Percentiles rank a stretch among this genome's conserved stretches.
phyloP scores from a whole-genome alignment of 495 filamentous ascomycete species.

The Aspergillus avenaceus region DNA sequence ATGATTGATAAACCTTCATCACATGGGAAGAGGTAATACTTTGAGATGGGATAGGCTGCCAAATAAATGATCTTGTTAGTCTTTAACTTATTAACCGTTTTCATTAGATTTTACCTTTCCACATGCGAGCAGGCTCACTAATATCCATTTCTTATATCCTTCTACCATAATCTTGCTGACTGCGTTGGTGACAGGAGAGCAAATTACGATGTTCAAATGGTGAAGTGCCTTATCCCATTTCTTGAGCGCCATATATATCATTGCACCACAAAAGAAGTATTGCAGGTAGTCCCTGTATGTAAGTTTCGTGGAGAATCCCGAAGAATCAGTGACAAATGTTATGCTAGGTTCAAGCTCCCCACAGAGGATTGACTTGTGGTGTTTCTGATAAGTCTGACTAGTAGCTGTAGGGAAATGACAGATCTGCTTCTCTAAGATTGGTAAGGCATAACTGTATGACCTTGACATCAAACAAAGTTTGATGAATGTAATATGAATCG shows the following conservation, averaged over 20 bases:
- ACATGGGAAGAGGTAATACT: slow-evolving; percentile 42
- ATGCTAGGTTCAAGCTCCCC: slow-evolving; percentile 27
- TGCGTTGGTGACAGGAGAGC: slow-evolving; percentile 53
- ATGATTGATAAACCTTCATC: slow-evolving; percentile 51
- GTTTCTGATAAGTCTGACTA: slow-evolving; percentile 19
- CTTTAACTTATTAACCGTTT: background rate
- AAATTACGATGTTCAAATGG: slow-evolving; percentile 65
- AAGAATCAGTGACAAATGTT: slow-evolving; percentile 52
- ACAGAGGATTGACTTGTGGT: slow-evolving; percentile 19
- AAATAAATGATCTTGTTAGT: slow-evolving; percentile 12
- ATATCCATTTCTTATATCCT: slow-evolving; percentile 88
- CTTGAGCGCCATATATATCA: slow-evolving; percentile 70
- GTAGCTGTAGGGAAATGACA: slow-evolving; percentile 57
- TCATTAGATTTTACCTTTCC: slow-evolving; percentile 55
- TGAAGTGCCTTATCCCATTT: slow-evolving; percentile 69
- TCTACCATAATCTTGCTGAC: slow-evolving; percentile 78
- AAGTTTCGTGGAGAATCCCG: slow-evolving; percentile 56
- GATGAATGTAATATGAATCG: slow-evolving; percentile 57
- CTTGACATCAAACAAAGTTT: slow-evolving; percentile 55
- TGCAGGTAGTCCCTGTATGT: slow-evolving; percentile 58
- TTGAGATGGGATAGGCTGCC: slow-evolving; percentile 36
- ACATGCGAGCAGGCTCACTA: slow-evolving; percentile 68
- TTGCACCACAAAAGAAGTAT: slow-evolving; percentile 75
- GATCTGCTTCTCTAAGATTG: slow-evolving; percentile 64
- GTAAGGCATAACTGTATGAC: slow-evolving; percentile 53